Conservation (phyloP, 225 moss, liverwort and hornwort genomes). For the Bryum argenteum region DNA sequence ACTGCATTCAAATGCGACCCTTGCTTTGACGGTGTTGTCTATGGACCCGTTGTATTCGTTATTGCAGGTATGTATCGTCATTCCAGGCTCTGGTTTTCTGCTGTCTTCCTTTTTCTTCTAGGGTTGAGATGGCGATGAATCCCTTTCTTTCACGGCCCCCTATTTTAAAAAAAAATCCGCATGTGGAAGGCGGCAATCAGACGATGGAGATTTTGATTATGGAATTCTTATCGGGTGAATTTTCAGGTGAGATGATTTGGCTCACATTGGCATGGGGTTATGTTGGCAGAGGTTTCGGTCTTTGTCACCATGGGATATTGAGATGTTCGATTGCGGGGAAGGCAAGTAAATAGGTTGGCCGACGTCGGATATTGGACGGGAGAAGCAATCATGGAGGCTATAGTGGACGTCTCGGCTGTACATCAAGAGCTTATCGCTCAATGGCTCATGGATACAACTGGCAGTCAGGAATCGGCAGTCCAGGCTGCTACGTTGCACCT, state of each 20-base stretch:
- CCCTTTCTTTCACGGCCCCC: neutral
- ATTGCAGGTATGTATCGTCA: conserved; percentile 16
- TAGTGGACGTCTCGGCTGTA: conserved; percentile 56
- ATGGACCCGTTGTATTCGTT: neutral
- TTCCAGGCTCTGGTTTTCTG: neutral
- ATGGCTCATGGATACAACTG: conserved; percentile 91
- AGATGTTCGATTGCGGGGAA: conserved; percentile 20
- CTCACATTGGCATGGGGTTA: conserved; percentile 20
- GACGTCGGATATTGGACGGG: conserved; percentile 16
- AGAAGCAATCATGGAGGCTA: conserved; percentile 64
- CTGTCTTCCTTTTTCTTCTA: neutral
- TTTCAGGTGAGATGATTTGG: conserved; percentile 4
- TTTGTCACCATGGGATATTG: conserved; percentile 31
- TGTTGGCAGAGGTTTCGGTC: conserved; percentile 24
- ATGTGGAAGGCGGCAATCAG: conserved; percentile 4
- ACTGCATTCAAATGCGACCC: neutral
- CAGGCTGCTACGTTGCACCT: conserved; percentile 77
- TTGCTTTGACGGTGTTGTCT: neutral
- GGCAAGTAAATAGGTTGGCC: conserved; percentile 18
- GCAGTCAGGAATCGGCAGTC: conserved; percentile 73
- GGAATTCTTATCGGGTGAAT: neutral
- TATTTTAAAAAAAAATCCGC: neutral
- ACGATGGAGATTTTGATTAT: conserved; percentile 13
- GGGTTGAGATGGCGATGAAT: conserved; percentile 8
- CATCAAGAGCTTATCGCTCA: conserved; percentile 79